phyloP scores from a whole-genome alignment of 2,329 filamentous ascomycete species.

The Colletotrichum cereale region DNA sequence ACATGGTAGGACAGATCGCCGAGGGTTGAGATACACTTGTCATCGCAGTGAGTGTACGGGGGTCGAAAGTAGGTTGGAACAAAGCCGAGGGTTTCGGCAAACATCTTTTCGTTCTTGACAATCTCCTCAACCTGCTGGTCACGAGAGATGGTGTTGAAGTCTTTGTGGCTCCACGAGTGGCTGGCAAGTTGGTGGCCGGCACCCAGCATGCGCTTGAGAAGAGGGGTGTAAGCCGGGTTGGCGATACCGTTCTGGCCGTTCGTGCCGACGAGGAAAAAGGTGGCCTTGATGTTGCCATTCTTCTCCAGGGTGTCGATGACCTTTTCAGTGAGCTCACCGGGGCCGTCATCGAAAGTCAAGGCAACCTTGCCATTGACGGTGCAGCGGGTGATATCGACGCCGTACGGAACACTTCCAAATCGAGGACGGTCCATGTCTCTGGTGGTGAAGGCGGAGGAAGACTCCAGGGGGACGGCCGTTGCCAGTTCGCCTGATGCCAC shows the following conservation, averaged over 20 bases:
- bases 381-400: conserved; percentile 51
- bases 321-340: conserved; percentile 49
- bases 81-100: conserved; percentile 56
- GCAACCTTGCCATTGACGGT: conserved; percentile 49
- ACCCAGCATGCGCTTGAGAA: conserved; percentile 57
- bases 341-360: conserved; percentile 55
- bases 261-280: conserved; percentile 53
- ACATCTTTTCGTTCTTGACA: conserved; percentile 58
- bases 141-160: conserved; percentile 53
- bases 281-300: conserved; percentile 49
- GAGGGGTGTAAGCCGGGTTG: conserved; percentile 51
- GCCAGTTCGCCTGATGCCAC: conserved; percentile 28
- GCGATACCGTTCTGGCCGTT: conserved; percentile 51
- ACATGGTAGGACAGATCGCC: conserved; percentile 51
- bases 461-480: conserved; percentile 29
- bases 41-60: conserved; percentile 49
- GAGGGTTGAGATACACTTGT: conserved; percentile 44
- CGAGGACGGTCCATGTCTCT: conserved; percentile 44
- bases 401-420: conserved; percentile 49
- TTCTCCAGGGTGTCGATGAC: conserved; percentile 53
- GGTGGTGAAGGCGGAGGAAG: conserved; percentile 15
- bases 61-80: conserved; percentile 62
- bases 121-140: conserved; percentile 54
- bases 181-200: conserved; percentile 62
- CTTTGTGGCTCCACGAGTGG: conserved; percentile 62